phyloP scores from a whole-genome alignment of 768 basidiomycete genomes.

The Macrolepiota fuliginosa region DNA sequence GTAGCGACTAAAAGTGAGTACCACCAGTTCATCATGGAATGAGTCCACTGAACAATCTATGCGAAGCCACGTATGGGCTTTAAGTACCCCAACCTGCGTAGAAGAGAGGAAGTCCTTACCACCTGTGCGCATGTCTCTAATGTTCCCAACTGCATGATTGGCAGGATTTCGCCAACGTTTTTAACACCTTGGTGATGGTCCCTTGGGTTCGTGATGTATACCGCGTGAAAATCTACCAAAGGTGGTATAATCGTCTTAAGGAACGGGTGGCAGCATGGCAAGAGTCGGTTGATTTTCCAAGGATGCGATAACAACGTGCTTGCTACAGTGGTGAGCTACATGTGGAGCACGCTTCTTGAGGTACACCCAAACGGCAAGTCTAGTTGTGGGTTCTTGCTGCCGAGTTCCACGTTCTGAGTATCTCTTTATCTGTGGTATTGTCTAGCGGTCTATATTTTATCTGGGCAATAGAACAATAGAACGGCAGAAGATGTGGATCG shows the following conservation, averaged over 20 bases:
- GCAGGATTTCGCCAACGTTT: slow-evolving; percentile 3
- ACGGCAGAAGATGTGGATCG: too few relatives aligned
- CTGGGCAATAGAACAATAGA: too few relatives aligned
- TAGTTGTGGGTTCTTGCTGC: too few relatives aligned
- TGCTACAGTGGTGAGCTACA: too few relatives aligned
- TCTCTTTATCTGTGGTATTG: too few relatives aligned
- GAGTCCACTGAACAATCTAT: slow-evolving; percentile 16
- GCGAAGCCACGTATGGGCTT: slow-evolving; percentile 4
- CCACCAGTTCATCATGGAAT: slow-evolving; percentile 28
- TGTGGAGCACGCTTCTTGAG: too few relatives aligned
- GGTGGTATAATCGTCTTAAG: neutral
- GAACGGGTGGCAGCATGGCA: neutral
- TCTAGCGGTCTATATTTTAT: too few relatives aligned
- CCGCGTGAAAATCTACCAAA: neutral
- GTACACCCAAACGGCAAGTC: too few relatives aligned
- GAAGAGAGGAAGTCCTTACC: slow-evolving; percentile 18
- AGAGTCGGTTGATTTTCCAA: neutral
- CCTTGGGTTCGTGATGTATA: neutral
- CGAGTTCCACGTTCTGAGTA: too few relatives aligned
- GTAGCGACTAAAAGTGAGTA: slow-evolving; percentile 26
- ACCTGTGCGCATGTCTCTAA: slow-evolving; percentile 22
- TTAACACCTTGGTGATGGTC: neutral
- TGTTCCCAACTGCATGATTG: slow-evolving; percentile 11
- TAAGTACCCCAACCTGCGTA: slow-evolving; percentile 14
- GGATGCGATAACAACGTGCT: neutral